Evolutionary conservation across 768 basidiomycete species (phyloP).

Genomic region (Rhizopogon rudus): DNA sequence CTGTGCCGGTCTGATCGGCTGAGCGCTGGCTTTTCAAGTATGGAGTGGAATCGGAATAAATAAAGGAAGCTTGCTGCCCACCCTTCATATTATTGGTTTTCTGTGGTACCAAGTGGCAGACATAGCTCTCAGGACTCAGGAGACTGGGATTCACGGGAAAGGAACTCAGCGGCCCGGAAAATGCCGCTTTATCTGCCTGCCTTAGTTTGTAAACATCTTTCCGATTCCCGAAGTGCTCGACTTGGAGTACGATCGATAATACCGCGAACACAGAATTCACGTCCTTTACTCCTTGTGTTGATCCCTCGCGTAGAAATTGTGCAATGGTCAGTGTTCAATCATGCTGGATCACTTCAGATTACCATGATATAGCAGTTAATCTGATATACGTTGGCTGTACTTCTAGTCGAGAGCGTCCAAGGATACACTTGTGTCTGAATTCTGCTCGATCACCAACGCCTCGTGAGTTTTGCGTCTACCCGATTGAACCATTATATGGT

Average conservation of each 20-base stretch:
- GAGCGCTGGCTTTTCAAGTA: not conserved
- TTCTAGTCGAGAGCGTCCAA: constrained; percentile 22
- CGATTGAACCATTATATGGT: not conserved
- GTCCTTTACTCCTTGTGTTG: not conserved
- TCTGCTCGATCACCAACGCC: constrained; percentile 63
- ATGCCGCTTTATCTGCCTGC: constrained; percentile 12
- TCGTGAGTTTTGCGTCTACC: constrained; percentile 43
- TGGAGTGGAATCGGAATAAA: not conserved
- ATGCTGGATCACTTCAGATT: not conserved
- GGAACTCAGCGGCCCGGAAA: constrained; percentile 14
- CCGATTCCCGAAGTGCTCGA: not conserved
- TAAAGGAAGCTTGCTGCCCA: not conserved
- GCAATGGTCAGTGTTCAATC: constrained; percentile 19
- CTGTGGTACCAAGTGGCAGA: too few species aligned
- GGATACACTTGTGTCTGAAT: constrained; percentile 51
- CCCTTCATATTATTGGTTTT: not conserved
- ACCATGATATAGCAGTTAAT: not conserved
- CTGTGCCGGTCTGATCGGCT: not conserved
- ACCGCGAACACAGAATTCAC: not conserved
- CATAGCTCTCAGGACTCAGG: too few species aligned
- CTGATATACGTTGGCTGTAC: not conserved
- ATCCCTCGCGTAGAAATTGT: not conserved
- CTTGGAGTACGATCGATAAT: not conserved
- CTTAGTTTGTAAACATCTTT: not conserved
- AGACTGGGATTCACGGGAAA: not conserved